Evolutionary conservation across 1,284 basidiomycete genomes (phyloP).

Genomic region (Rhodotorula sp.): DNA sequence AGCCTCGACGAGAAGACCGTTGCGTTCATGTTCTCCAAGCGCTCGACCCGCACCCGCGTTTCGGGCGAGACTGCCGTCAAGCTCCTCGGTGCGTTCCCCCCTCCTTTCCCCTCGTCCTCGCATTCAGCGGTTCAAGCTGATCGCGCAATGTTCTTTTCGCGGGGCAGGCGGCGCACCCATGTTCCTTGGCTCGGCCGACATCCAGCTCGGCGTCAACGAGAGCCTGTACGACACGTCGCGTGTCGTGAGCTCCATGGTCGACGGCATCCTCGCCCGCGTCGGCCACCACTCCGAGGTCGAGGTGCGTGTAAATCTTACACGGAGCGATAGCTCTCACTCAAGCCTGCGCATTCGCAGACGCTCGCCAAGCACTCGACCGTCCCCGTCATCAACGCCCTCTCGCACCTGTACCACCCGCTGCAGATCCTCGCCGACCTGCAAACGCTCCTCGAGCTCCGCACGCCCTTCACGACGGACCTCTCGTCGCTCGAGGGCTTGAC

Average conservation of each 20-base stretch:
- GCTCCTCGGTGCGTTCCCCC: constrained; percentile 61
- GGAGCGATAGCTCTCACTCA: not conserved
- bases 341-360: constrained; percentile 59
- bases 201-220: constrained; percentile 97
- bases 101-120: not conserved
- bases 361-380: constrained; percentile 85
- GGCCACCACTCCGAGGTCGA: constrained; percentile 89
- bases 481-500: constrained; percentile 61
- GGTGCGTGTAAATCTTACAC: constrained; percentile 56
- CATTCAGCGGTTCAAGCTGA: not conserved
- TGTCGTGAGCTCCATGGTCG: constrained; percentile 84
- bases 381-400: constrained; percentile 93
- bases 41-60: constrained; percentile 88
- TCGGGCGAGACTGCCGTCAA: constrained; percentile 78
- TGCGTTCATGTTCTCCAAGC: constrained; percentile 88
- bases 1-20: constrained; percentile 68
- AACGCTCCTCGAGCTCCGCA: constrained; percentile 72
- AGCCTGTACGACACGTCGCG: constrained; percentile 77
- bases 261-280: constrained; percentile 96
- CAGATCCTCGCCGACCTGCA: constrained; percentile 92
- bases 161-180: constrained; percentile 70
- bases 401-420: constrained; percentile 93
- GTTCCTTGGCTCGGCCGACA: constrained; percentile 88
- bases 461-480: constrained; percentile 48
- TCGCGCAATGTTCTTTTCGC: constrained; percentile 16